Conservation (phyloP, 257 asterid species). For the Capsicum pubescens region DNA sequence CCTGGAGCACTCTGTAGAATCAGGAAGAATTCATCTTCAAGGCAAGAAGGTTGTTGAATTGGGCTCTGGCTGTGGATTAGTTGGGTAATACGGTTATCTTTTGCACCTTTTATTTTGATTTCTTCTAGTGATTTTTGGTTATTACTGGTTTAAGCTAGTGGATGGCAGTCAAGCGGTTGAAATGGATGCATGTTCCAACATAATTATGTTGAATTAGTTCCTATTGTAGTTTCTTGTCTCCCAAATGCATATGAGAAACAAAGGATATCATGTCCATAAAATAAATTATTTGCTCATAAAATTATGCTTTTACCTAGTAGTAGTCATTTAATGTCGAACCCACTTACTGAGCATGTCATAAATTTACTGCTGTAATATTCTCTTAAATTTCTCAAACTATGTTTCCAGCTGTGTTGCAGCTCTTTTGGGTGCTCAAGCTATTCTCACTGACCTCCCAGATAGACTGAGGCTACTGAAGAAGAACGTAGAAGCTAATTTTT, state of each 20-base stretch:
- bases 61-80: slow-evolving; percentile 98
- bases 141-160: slow-evolving; percentile 15
- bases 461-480: slow-evolving; percentile 78
- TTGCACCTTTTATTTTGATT: not conserved
- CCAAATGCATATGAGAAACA: not conserved
- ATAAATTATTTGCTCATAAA: not conserved
- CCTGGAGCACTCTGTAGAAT: slow-evolving; percentile 81
- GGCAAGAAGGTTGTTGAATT: slow-evolving; percentile 82
- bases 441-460: slow-evolving; percentile 89
- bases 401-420: slow-evolving; percentile 85
- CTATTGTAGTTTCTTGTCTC: not conserved
- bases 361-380: not conserved
- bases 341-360: not conserved
- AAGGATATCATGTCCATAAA: not conserved
- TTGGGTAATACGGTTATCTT: slow-evolving; percentile 58
- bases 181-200: not conserved
- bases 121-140: not conserved
- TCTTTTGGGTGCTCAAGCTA: slow-evolving; percentile 79
- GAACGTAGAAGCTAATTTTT: slow-evolving; percentile 77
- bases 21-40: slow-evolving; percentile 59
- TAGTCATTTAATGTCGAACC: not conserved
- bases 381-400: slow-evolving; percentile 27
- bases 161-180: not conserved
- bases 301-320: not conserved
- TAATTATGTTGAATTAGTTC: slow-evolving; percentile 24